Evolutionary conservation across 441 rosid species (phyloP).

Genomic region (Gossypium trilobum): DNA sequence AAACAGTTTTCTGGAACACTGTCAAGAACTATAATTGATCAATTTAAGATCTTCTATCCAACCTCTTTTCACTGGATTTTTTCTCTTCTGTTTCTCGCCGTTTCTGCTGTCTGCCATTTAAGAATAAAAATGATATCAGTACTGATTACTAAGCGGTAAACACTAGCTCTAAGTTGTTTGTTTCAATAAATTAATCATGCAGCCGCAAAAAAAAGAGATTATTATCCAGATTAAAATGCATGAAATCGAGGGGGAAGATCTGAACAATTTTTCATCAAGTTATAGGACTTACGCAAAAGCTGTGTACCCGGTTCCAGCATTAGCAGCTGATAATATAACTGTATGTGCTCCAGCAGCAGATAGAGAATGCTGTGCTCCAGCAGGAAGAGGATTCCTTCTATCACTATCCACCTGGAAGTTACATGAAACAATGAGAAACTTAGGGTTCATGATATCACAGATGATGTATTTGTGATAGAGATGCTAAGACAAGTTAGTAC

Average conservation of each 20-base stretch:
- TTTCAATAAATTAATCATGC: background rate
- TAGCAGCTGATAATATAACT: constrained; percentile 54
- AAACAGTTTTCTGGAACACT: background rate
- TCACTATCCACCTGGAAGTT: constrained; percentile 72
- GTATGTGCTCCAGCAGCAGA: constrained; percentile 55
- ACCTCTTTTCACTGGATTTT: constrained; percentile 60
- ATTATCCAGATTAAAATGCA: background rate
- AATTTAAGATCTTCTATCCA: constrained; percentile 63
- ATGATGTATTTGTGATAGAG: background rate
- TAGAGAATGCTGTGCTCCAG: constrained; percentile 54
- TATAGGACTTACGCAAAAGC: constrained; percentile 68
- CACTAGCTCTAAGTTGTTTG: background rate
- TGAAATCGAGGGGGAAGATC: background rate
- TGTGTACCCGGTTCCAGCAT: constrained; percentile 79
- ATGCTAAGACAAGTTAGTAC: constrained; percentile 26
- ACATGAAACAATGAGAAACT: background rate
- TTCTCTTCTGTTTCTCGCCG: constrained; percentile 75
- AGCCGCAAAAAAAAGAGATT: background rate
- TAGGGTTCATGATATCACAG: constrained; percentile 1
- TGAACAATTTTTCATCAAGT: background rate
- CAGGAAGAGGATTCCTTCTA: constrained; percentile 40
- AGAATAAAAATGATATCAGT: background rate
- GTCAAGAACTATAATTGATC: background rate
- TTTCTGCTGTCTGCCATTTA: constrained; percentile 61
- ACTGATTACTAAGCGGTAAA: background rate